Evolutionary conservation across 441 rosid species (phyloP).

Genomic region (Euphorbia celastroides): DNA sequence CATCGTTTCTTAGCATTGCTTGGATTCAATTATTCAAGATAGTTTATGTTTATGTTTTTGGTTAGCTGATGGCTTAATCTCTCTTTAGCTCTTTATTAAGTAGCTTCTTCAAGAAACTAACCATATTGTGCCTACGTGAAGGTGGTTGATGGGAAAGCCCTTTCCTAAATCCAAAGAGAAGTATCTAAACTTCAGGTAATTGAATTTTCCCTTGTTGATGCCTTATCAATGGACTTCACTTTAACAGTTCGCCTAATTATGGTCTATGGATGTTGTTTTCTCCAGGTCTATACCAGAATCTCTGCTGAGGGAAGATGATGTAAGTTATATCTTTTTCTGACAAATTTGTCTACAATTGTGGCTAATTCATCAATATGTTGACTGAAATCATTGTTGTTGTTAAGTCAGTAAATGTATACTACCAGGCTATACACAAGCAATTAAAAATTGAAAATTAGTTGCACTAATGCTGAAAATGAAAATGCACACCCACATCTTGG

Average conservation of each 20-base stretch:
- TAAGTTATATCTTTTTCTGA: slow-evolving; percentile 28
- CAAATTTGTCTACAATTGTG: neutral
- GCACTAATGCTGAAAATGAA: too few species aligned
- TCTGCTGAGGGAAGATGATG: slow-evolving; percentile 73
- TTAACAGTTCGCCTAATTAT: slow-evolving; percentile 5
- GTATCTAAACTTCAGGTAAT: slow-evolving; percentile 39
- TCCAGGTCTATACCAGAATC: slow-evolving; percentile 60
- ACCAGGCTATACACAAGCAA: too few species aligned
- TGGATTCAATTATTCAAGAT: neutral
- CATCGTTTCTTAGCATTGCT: neutral
- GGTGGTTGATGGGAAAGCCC: slow-evolving; percentile 69
- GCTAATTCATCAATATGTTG: neutral
- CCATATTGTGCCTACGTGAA: slow-evolving; percentile 21
- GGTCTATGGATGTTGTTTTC: slow-evolving; percentile 9
- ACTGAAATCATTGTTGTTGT: neutral
- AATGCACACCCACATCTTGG: too few species aligned
- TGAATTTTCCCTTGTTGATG: slow-evolving; percentile 8
- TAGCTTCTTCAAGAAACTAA: slow-evolving; percentile 1
- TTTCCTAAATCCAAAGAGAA: slow-evolving; percentile 33
- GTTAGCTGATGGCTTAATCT: neutral
- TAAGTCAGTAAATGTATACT: neutral
- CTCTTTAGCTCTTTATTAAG: neutral
- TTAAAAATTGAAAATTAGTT: too few species aligned
- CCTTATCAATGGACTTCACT: neutral
- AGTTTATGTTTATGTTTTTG: neutral